Evolutionary conservation across 805 yeast genomes (phyloP).

Genomic region (Candida bentonensis): DNA sequence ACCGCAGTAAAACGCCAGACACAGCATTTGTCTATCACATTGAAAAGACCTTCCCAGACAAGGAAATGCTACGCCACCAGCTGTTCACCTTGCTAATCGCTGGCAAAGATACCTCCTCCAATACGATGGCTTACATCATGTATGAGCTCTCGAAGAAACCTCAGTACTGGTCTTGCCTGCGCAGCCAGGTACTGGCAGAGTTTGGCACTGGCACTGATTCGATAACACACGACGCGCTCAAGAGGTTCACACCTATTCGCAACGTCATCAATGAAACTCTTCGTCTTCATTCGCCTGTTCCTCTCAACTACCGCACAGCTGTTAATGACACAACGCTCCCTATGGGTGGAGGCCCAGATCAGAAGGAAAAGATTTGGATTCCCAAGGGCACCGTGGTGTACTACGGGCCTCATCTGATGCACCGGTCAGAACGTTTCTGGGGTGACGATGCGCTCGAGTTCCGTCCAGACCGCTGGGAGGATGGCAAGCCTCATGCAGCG

Average conservation of each 20-base stretch:
- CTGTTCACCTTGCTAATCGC: constrained; percentile 30
- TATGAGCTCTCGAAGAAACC: constrained; percentile 26
- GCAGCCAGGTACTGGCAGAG: constrained; percentile 24
- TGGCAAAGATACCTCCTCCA: constrained; percentile 34
- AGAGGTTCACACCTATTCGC: constrained; percentile 33
- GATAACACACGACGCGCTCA: constrained; percentile 33
- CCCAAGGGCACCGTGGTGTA: constrained; percentile 30
- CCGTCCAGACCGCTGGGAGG: constrained; percentile 37
- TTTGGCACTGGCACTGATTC: constrained; percentile 21
- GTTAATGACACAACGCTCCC: constrained; percentile 35
- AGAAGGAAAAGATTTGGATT: constrained; percentile 25
- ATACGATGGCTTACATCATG: constrained; percentile 25
- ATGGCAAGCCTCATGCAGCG: constrained; percentile 24
- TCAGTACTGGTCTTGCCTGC: constrained; percentile 15
- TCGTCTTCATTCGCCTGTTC: constrained; percentile 39
- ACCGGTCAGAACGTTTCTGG: constrained; percentile 26
- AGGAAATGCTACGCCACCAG: constrained; percentile 27
- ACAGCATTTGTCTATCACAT: constrained; percentile 14
- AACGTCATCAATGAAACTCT: constrained; percentile 34
- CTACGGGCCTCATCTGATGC: constrained; percentile 29
- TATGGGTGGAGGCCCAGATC: constrained; percentile 35
- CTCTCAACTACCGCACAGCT: constrained; percentile 33
- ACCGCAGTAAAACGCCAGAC: background rate
- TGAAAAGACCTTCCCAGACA: constrained; percentile 13
- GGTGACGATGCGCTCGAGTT: constrained; percentile 33